phyloP scores from a whole-genome alignment of 2,329 filamentous ascomycete species.

The Sporothrix inflata region DNA sequence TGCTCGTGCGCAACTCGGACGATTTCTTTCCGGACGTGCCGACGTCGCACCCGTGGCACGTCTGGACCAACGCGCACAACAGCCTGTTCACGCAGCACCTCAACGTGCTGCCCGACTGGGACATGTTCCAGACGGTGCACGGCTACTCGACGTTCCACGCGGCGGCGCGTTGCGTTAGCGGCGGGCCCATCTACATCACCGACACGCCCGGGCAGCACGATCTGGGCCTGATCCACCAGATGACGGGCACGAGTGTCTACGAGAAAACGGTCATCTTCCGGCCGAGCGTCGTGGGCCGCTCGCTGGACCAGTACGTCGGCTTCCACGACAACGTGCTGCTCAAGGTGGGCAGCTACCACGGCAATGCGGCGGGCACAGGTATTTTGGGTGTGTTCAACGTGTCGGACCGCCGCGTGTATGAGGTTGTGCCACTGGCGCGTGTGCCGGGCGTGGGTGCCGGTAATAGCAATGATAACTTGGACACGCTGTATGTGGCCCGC shows the following conservation, averaged over 20 bases:
- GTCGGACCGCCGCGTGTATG: slow-evolving; percentile 61
- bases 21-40: slow-evolving; percentile 88
- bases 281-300: slow-evolving; percentile 73
- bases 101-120: slow-evolving; percentile 83
- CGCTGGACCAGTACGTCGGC: slow-evolving; percentile 71
- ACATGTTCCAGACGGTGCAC: slow-evolving; percentile 69
- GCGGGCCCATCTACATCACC: slow-evolving; percentile 93
- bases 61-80: slow-evolving; percentile 94
- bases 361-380: slow-evolving; percentile 63
- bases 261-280: slow-evolving; percentile 80
- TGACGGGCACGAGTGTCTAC: slow-evolving; percentile 73
- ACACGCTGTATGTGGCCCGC: slow-evolving; percentile 69
- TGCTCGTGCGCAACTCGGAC: slow-evolving; percentile 82
- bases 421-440: slow-evolving; percentile 69
- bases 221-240: slow-evolving; percentile 72
- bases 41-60: slow-evolving; percentile 87
- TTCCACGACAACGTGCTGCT: slow-evolving; percentile 76
- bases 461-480: background rate
- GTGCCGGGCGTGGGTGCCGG: slow-evolving; percentile 69
- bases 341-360: slow-evolving; percentile 79
- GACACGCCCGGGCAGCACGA: slow-evolving; percentile 85
- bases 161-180: slow-evolving; percentile 84
- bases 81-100: slow-evolving; percentile 79
- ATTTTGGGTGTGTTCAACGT: slow-evolving; percentile 88
- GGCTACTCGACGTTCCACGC: slow-evolving; percentile 82